These are phyloP conservation scores for Pseudogymnoascus sp. DNA, from an alignment of 2,329 filamentous ascomycete genomes.

Conservation along the genomic window DNA sequence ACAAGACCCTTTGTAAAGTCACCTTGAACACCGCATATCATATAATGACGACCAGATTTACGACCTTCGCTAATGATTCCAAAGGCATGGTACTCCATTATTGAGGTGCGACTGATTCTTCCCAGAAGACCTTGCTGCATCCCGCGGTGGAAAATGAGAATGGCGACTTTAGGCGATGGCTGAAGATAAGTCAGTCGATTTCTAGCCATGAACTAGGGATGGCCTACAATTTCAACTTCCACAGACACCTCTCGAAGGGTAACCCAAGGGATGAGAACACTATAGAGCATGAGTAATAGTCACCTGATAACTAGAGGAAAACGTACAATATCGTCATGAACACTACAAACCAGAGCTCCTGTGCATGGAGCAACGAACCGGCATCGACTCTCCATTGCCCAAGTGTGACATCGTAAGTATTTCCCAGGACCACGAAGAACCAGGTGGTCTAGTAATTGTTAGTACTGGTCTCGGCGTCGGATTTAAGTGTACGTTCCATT, in stretches of 20 bases:
- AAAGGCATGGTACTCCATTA: slow-evolving; percentile 38
- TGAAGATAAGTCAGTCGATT: slow-evolving; percentile 20
- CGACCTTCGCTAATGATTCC: slow-evolving; percentile 35
- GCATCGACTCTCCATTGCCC: slow-evolving; percentile 29
- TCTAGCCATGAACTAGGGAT: background rate
- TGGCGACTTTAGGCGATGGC: slow-evolving; percentile 35
- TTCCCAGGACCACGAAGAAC: slow-evolving; percentile 33
- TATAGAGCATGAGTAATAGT: slow-evolving; percentile 19
- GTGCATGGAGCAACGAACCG: slow-evolving; percentile 29
- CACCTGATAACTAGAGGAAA: background rate
- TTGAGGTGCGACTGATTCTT: slow-evolving; percentile 33
- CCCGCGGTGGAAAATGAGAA: slow-evolving; percentile 33
- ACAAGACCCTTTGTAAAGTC: slow-evolving; percentile 35
- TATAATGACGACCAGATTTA: slow-evolving; percentile 31
- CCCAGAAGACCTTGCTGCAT: slow-evolving; percentile 37
- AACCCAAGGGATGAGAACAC: slow-evolving; percentile 33
- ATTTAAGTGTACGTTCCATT: slow-evolving; percentile 22
- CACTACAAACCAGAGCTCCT: slow-evolving; percentile 35
- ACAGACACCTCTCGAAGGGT: slow-evolving; percentile 34
- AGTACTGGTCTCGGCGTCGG: slow-evolving; percentile 6
- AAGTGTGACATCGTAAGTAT: slow-evolving; percentile 30
- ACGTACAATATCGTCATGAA: slow-evolving; percentile 35
- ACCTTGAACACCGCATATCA: slow-evolving; percentile 37
- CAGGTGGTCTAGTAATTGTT: slow-evolving; percentile 28
- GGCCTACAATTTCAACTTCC: slow-evolving; percentile 32